These are phyloP conservation scores for Mucor sp. DNA, from an alignment of 371 early-diverging fungal species.

Conservation along the genomic window DNA sequence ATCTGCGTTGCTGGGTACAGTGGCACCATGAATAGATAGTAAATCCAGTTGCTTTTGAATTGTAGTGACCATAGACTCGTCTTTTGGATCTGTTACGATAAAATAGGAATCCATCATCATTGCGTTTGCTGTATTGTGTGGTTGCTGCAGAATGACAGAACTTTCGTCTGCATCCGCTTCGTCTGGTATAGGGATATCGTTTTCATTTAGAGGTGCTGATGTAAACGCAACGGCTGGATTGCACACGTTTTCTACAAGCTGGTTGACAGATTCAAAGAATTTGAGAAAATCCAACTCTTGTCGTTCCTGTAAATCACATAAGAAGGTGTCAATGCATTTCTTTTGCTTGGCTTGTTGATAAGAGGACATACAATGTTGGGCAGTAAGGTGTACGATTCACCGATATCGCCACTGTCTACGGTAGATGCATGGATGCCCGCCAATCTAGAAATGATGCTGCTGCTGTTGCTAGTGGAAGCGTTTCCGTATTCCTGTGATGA, in stretches of 20 bases:
- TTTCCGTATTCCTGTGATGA: neutral
- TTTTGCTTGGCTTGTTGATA: neutral
- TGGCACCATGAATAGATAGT: neutral
- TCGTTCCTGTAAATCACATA: constrained; percentile 17
- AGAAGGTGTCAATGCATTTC: neutral
- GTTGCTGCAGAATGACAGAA: neutral
- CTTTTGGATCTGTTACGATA: constrained; percentile 30
- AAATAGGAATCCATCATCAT: constrained; percentile 65
- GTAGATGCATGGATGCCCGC: neutral
- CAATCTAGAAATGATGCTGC: constrained; percentile 12
- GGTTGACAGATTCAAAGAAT: constrained; percentile 79
- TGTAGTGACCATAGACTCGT: neutral
- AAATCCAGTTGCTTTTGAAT: neutral
- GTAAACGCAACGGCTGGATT: constrained; percentile 77
- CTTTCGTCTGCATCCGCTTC: neutral
- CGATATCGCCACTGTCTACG: constrained; percentile 9
- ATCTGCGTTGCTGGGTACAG: neutral
- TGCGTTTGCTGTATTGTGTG: neutral
- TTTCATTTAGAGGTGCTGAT: constrained; percentile 65
- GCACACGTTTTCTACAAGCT: constrained; percentile 70
- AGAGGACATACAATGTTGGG: constrained; percentile 12
- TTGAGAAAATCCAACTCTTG: constrained; percentile 73
- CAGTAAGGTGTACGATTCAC: constrained; percentile 27
- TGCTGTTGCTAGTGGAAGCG: neutral
- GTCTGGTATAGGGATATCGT: constrained; percentile 43